Conservation (phyloP, 352 stramenopile species). For the Pythium vanterpoolii region DNA sequence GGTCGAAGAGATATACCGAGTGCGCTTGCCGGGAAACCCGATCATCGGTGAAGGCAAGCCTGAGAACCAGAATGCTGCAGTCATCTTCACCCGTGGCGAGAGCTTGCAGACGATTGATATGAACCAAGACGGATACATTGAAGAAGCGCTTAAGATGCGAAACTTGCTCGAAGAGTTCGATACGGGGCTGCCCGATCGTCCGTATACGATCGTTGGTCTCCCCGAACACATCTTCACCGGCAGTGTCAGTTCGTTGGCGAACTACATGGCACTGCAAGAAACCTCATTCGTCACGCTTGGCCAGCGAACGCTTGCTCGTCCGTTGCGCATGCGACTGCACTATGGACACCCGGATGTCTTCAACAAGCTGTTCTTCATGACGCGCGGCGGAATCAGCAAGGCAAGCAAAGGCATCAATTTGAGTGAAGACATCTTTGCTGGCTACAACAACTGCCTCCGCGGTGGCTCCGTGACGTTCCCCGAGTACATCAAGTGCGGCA, state of each 20-base stretch:
- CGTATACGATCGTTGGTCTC: slow-evolving; percentile 96
- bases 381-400: slow-evolving; percentile 97
- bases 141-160: slow-evolving; percentile 98
- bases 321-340: slow-evolving; percentile 95
- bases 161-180: slow-evolving; percentile 99
- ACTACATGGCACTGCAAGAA: slow-evolving; percentile 99
- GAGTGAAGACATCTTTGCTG: slow-evolving; percentile 99
- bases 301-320: slow-evolving; percentile 95
- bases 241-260: slow-evolving; percentile 97
- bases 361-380: slow-evolving; percentile 99
- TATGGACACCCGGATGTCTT: slow-evolving; percentile 99
- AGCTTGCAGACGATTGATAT: slow-evolving; percentile 99
- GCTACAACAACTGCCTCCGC: slow-evolving; percentile 98
- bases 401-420: slow-evolving; percentile 99
- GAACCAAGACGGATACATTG: slow-evolving; percentile 99
- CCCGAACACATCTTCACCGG: slow-evolving; percentile 99
- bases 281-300: slow-evolving; percentile 98
- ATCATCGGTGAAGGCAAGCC: slow-evolving; percentile 99
- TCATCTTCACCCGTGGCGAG: slow-evolving; percentile 98
- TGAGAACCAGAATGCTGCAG: slow-evolving; percentile 99
- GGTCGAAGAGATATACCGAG: slow-evolving; percentile 94
- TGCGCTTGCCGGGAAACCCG: slow-evolving; percentile 97
- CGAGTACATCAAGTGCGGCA: slow-evolving; percentile 99
- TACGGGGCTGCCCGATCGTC: slow-evolving; percentile 55
- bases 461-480: slow-evolving; percentile 96